These are phyloP conservation scores for Pestalotiopsis fici DNA, from an alignment of 2,329 filamentous ascomycete species.

Conservation along the genomic window DNA sequence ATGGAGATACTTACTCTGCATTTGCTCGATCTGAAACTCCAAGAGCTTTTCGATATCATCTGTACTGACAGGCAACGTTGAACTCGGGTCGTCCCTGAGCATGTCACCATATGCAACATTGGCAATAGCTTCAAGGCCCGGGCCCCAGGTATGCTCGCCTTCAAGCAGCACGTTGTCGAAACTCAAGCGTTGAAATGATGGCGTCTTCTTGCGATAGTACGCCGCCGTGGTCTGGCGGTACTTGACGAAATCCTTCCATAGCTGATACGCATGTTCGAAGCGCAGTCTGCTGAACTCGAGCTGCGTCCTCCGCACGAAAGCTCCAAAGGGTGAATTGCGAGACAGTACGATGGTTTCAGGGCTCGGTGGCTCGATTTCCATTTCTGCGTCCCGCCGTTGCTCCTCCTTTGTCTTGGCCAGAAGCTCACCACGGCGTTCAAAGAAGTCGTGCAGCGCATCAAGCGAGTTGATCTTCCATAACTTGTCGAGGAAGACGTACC, in stretches of 20 bases:
- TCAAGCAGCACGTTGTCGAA: constrained; percentile 58
- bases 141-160: constrained; percentile 52
- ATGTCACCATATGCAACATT: constrained; percentile 54
- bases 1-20: constrained; percentile 65
- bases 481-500: constrained; percentile 79
- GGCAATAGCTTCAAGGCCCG: constrained; percentile 45
- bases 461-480: constrained; percentile 85
- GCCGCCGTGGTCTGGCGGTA: constrained; percentile 77
- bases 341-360: constrained; percentile 63
- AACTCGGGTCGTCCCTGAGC: constrained; percentile 42
- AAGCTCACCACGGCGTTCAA: constrained; percentile 58
- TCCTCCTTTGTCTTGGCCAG: constrained; percentile 66
- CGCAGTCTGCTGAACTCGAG: constrained; percentile 80
- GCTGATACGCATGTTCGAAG: constrained; percentile 74
- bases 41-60: constrained; percentile 81
- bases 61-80: constrained; percentile 61
- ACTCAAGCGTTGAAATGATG: constrained; percentile 56
- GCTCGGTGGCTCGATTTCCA: constrained; percentile 47
- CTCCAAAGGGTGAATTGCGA: constrained; percentile 76
- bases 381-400: constrained; percentile 54
- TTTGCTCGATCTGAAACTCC: constrained; percentile 84
- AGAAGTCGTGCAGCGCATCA: constrained; percentile 77
- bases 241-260: constrained; percentile 82
- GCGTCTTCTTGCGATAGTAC: constrained; percentile 64
- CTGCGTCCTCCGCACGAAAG: constrained; percentile 74